A percentile compares a stretch with the other conserved stretches of the same genome.
Evolutionary conservation across 2,329 filamentous ascomycete species (phyloP).

Genomic region (Cordyceps pruinosa): DNA sequence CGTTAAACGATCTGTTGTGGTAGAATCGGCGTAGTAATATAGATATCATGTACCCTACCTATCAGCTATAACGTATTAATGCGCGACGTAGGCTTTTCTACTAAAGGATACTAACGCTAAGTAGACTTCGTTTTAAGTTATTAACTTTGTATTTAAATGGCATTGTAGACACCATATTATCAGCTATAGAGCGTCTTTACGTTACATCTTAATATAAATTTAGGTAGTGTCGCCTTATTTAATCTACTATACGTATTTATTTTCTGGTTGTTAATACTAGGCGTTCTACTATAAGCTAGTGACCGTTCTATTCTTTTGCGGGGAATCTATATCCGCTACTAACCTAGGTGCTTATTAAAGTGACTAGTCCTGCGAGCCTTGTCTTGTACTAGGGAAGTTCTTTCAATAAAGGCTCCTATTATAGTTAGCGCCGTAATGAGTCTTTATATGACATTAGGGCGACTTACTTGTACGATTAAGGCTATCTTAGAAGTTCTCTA

Average conservation of each 20-base stretch:
- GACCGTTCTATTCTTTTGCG: background rate
- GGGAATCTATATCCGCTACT: background rate
- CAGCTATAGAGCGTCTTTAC: background rate
- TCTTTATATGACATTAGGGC: background rate
- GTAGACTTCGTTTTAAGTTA: background rate
- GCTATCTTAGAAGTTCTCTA: background rate
- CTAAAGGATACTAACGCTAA: background rate
- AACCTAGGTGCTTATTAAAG: background rate
- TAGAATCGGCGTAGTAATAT: background rate
- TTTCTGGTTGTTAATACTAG: background rate
- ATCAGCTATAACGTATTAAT: background rate
- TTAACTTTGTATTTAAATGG: background rate
- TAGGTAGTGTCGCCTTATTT: background rate
- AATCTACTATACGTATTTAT: background rate
- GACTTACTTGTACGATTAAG: background rate
- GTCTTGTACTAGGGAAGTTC: background rate
- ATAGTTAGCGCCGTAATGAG: background rate
- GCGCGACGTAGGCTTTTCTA: background rate
- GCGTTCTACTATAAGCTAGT: background rate
- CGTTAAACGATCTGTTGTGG: background rate
- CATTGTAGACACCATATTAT: background rate
- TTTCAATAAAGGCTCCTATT: background rate
- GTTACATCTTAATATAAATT: background rate
- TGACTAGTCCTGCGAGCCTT: background rate
- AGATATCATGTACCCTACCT: background rate